Evolutionary conservation across 2,329 filamentous ascomycete species (phyloP).

Genomic region (Fusarium verrucosum): DNA sequence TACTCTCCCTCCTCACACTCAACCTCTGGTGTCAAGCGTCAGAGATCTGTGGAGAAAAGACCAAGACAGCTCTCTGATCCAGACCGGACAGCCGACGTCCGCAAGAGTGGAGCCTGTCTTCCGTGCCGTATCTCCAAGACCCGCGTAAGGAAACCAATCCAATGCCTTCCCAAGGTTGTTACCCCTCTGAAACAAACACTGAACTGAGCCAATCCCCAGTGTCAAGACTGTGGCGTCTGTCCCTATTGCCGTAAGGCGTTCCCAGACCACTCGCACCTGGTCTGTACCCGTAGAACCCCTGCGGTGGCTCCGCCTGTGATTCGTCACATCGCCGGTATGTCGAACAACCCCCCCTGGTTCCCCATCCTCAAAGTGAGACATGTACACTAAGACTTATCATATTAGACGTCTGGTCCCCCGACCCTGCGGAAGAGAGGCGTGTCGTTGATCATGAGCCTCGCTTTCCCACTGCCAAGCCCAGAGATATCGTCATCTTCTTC

Average conservation of each 20-base stretch:
- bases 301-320: slow-evolving; percentile 52
- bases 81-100: slow-evolving; percentile 59
- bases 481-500: slow-evolving; percentile 51
- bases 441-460: slow-evolving; percentile 48
- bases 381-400: slow-evolving; percentile 40
- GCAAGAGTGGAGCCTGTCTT: slow-evolving; percentile 59
- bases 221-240: slow-evolving; percentile 54
- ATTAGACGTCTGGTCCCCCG: slow-evolving; percentile 52
- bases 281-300: slow-evolving; percentile 53
- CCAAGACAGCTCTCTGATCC: slow-evolving; percentile 51
- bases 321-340: slow-evolving; percentile 52
- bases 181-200: slow-evolving; percentile 26
- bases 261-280: slow-evolving; percentile 53
- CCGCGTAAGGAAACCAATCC: slow-evolving; percentile 52
- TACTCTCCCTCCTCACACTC: slow-evolving; percentile 25
- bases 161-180: slow-evolving; percentile 25
- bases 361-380: slow-evolving; percentile 37
- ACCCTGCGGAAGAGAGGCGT: slow-evolving; percentile 48
- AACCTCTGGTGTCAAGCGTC: slow-evolving; percentile 49
- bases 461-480: slow-evolving; percentile 51
- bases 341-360: slow-evolving; percentile 23
- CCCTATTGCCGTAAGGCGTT: slow-evolving; percentile 55
- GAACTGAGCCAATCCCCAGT: slow-evolving; percentile 49
- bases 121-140: slow-evolving; percentile 60
- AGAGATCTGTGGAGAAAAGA: slow-evolving; percentile 51